A percentile compares a stretch with the other conserved stretches of the same genome.
Evolutionary conservation across 331 rosid genomes (phyloP).

Genomic region (Pyracantha coccinea): DNA sequence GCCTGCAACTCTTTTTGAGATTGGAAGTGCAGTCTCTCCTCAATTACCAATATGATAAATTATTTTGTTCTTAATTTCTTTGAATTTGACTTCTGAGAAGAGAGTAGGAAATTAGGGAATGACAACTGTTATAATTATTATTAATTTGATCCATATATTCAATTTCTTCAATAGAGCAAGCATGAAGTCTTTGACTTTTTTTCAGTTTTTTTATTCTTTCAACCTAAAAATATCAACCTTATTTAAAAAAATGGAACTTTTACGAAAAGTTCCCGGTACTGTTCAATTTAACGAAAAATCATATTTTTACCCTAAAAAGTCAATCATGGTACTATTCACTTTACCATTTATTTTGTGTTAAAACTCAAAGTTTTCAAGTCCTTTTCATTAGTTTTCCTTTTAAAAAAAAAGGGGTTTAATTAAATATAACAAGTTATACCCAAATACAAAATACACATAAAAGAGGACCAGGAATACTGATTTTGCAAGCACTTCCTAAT

Average conservation of each 20-base stretch:
- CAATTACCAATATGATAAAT: neutral
- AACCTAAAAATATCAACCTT: neutral
- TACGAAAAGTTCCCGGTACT: no score
- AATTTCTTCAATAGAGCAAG: neutral
- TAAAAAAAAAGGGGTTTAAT: neutral
- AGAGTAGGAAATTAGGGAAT: neutral
- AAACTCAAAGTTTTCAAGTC: no score
- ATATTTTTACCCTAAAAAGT: no score
- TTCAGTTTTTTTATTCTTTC: neutral
- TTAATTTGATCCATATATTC: neutral
- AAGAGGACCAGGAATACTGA: neutral
- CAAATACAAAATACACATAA: no score
- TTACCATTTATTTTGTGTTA: no score
- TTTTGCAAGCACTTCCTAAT: neutral
- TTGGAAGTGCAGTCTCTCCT: neutral
- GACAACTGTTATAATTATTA: neutral
- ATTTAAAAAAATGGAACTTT: no score
- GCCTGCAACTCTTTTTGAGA: no score
- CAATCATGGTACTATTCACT: no score
- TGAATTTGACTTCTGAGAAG: neutral
- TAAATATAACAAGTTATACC: no score
- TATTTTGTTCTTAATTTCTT: neutral
- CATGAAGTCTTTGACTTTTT: neutral
- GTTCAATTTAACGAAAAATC: no score
- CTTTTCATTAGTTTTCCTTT: no score